phyloP scores from a whole-genome alignment of 352 stramenopile species.

The Phytophthora colocasiae region DNA sequence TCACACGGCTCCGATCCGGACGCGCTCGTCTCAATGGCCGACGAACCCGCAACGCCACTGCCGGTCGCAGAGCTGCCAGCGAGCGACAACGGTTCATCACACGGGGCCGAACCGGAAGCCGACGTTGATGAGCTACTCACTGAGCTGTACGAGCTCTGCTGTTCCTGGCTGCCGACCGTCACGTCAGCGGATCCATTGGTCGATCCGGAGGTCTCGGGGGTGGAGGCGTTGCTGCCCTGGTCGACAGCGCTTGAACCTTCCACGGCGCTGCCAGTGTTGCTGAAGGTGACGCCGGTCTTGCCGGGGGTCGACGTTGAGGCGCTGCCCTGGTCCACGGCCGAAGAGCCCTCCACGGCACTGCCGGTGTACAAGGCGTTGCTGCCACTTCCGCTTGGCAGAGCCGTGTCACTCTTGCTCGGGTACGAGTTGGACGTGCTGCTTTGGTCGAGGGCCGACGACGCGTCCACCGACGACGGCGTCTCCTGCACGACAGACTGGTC shows the following conservation, averaged over 20 bases:
- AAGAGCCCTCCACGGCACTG: slow-evolving; percentile 19
- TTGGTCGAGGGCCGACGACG: slow-evolving; percentile 11
- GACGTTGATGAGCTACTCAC: slow-evolving; percentile 13
- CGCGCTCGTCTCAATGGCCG: slow-evolving; percentile 19
- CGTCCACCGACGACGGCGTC: slow-evolving; percentile 17
- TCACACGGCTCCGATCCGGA: slow-evolving; percentile 31
- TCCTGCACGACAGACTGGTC: slow-evolving; percentile 23
- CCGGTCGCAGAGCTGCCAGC: slow-evolving; percentile 11
- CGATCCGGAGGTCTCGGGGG: slow-evolving; percentile 4
- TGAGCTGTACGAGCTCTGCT: slow-evolving; percentile 1
- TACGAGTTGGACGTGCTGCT: slow-evolving; percentile 12
- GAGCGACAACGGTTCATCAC: slow-evolving; percentile 13
- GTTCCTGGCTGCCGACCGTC: slow-evolving; percentile 17
- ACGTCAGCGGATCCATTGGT: slow-evolving; percentile 9
- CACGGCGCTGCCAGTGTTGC: slow-evolving; percentile 19
- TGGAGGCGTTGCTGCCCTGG: slow-evolving; percentile 15
- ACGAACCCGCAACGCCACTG: slow-evolving; percentile 25
- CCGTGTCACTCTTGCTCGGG: slow-evolving; percentile 25
- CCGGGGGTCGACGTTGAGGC: slow-evolving; percentile 2
- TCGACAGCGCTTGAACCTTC: slow-evolving; percentile 21
- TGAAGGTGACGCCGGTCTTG: slow-evolving; percentile 15
- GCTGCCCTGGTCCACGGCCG: slow-evolving; percentile 15
- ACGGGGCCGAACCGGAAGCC: slow-evolving; percentile 15
- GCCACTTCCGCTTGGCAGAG: slow-evolving; percentile 21
- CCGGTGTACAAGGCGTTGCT: slow-evolving; percentile 16